Base-by-base conservation (phyloP, 73 alveolate species). In the Stentor roeselii region DNA sequence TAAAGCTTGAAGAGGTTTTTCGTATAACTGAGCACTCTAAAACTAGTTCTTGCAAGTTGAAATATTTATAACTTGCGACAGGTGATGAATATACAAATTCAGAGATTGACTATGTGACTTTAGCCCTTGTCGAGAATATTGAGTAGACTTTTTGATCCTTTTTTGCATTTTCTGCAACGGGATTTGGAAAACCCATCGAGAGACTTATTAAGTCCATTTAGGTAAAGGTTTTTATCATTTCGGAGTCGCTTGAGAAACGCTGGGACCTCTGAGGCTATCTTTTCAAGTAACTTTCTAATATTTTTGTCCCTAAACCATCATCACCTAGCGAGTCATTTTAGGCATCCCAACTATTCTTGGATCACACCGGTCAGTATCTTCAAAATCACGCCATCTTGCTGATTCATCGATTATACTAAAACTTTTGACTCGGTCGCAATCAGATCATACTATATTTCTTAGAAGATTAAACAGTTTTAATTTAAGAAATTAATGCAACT, bases 311-410 rank as follows among this genome's bases (percentile, higher is more conserved):
- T 67, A 67, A 30, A 32, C 80, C 80, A 27, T 67, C 34, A 34
- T 67, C 80, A 27, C 41, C n/a, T 21, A 67, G 41, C 21, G 34
- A 40, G 11, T 67, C 80, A 2, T 67, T 67, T 67, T 67, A 34
- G 80, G 80, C 41, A 32, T 32, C 21, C 80, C 80, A 67, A 67
- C 42, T 67, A 36, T n/a, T 21, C 80, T 21, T 21, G 80, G 80
- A 67, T 67, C 80, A 27, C 34, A 27, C 14, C 80, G 42, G 14
- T 67, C 80, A 21, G 21, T 40, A 11, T 67, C 80, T 67, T 21
- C 21, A 11, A 67, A 32, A 67, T 67, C 34, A 14, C 80, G 21
- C 37, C 80, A 67, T 67, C 34, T 40, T 27, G 80, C 41, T 15
- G 41, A 15, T 14, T 67, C 80, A 67, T 67, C 80, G n/a, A 67